A percentile compares a stretch with the other conserved stretches of the same genome.
Conservation (phyloP, 2,329 filamentous ascomycete genomes). For the Epichloe hybrida region DNA sequence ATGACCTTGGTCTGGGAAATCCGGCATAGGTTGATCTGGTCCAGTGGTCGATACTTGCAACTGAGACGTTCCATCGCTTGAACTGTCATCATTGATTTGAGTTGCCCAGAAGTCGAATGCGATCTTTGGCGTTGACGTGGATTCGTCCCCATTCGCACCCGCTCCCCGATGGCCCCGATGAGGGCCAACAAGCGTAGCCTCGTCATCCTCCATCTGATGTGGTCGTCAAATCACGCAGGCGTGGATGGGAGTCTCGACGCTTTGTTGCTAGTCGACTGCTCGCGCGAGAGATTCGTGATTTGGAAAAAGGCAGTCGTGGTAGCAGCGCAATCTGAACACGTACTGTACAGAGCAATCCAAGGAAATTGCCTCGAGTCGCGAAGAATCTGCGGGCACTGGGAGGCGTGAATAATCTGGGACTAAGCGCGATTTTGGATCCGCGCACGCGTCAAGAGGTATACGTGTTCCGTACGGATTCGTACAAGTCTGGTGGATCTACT, state of each 20-base stretch:
- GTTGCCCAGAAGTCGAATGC: constrained; percentile 8
- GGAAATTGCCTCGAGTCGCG: too few relatives aligned
- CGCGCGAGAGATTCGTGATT: too few relatives aligned
- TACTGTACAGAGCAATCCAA: too few relatives aligned
- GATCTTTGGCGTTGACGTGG: constrained; percentile 2
- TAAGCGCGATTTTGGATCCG: neutral
- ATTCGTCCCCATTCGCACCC: neutral
- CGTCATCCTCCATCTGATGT: constrained; percentile 9
- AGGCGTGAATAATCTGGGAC: neutral
- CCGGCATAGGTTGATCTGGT: neutral
- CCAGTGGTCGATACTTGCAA: neutral
- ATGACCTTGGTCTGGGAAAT: neutral
- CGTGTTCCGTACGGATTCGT: neutral
- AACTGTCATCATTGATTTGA: neutral
- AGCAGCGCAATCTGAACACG: neutral
- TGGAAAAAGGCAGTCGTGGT: too few relatives aligned
- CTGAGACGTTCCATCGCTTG: neutral
- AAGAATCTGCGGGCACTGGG: too few relatives aligned
- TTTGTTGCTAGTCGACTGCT: neutral
- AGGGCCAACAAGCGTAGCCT: neutral
- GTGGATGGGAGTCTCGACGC: neutral
- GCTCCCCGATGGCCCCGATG: neutral
- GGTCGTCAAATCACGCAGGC: neutral
- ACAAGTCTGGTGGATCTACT: neutral
- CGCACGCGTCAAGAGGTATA: neutral